A percentile compares a stretch with the other conserved stretches of the same genome.
Conservation (phyloP, 1,284 basidiomycete species). For the Sporisorium graminicola region DNA sequence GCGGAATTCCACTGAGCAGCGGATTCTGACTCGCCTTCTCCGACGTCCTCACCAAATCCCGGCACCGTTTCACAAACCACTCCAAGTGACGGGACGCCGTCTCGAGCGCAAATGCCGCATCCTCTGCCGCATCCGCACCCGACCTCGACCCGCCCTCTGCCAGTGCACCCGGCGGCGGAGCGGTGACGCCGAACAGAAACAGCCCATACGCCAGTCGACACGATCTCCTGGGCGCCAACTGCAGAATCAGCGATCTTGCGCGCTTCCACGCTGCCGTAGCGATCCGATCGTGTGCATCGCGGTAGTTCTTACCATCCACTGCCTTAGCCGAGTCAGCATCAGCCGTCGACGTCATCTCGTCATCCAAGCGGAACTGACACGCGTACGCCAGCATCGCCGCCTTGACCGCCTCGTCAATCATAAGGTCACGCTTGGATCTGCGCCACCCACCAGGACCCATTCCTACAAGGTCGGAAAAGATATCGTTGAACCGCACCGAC, state of each 20-base stretch:
- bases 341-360: slow-evolving; percentile 37
- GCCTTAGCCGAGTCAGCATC: slow-evolving; percentile 37
- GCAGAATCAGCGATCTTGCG: slow-evolving; percentile 42
- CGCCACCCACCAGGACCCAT: slow-evolving; percentile 48
- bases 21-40: slow-evolving; percentile 44
- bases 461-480: slow-evolving; percentile 32
- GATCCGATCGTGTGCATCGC: slow-evolving; percentile 51
- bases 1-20: slow-evolving; percentile 23
- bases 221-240: slow-evolving; percentile 42
- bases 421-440: slow-evolving; percentile 41
- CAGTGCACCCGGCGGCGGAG: slow-evolving; percentile 45
- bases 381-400: slow-evolving; percentile 55
- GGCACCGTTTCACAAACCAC: slow-evolving; percentile 45
- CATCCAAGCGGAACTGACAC: slow-evolving; percentile 50
- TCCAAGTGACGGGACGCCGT: slow-evolving; percentile 50
- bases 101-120: slow-evolving; percentile 50
- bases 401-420: slow-evolving; percentile 55
- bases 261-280: slow-evolving; percentile 54
- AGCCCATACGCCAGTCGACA: slow-evolving; percentile 48
- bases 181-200: slow-evolving; percentile 49
- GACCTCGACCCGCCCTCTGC: slow-evolving; percentile 38
- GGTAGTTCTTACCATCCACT: slow-evolving; percentile 36
- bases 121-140: slow-evolving; percentile 47
- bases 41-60: slow-evolving; percentile 37
- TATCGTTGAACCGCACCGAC: slow-evolving; percentile 32